Percentiles rank a stretch among this genome's conserved stretches.
These are phyloP conservation scores for Aspergillus costaricaensis DNA, from an alignment of 2,329 filamentous ascomycete genomes.

Conservation along the genomic window DNA sequence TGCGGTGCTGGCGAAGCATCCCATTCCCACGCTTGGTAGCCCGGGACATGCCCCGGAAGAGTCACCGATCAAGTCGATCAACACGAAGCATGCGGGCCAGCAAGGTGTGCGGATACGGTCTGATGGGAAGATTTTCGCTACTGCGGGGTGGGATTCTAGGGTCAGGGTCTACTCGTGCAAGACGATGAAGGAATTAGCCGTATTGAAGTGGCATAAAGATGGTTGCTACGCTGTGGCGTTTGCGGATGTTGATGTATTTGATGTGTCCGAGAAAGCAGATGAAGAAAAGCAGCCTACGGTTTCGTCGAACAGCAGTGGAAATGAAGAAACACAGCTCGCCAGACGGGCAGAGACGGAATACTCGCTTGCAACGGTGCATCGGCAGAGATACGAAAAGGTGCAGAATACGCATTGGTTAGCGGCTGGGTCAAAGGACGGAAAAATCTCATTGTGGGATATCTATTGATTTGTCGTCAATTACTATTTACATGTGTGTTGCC, in stretches of 20 bases:
- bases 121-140: conserved; percentile 82
- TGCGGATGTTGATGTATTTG: conserved; percentile 45
- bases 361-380: conserved; percentile 57
- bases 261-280: neutral
- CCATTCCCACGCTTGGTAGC: conserved; percentile 50
- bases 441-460: conserved; percentile 93
- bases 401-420: conserved; percentile 83
- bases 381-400: conserved; percentile 64
- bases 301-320: neutral
- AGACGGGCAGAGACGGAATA: conserved; percentile 9
- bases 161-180: conserved; percentile 79
- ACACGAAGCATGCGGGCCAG: conserved; percentile 89
- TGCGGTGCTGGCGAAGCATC: conserved; percentile 74
- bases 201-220: conserved; percentile 90
- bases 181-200: conserved; percentile 82
- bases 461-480: conserved; percentile 57
- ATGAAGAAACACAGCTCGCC: conserved; percentile 8
- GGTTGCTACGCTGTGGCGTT: conserved; percentile 84
- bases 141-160: conserved; percentile 87
- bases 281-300: neutral
- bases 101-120: conserved; percentile 75
- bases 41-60: conserved; percentile 20
- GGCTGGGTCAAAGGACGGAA: conserved; percentile 90
- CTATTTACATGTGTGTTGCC: conserved; percentile 29
- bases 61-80: conserved; percentile 60